phyloP scores from a whole-genome alignment of 345 rosid species.

The Syzygium jambos region DNA sequence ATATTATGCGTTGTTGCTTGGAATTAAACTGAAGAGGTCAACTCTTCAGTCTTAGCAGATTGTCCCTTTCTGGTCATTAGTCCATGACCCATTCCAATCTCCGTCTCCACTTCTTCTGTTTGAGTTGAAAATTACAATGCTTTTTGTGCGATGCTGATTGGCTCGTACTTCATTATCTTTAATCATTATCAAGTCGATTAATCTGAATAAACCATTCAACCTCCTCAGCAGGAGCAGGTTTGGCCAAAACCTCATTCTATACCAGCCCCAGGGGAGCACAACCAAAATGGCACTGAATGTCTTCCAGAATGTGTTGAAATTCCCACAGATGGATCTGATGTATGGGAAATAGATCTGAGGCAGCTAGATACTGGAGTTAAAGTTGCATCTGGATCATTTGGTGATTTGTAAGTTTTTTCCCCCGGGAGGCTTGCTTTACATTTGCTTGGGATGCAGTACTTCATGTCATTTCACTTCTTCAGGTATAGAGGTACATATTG shows the following conservation, averaged over 20 bases:
- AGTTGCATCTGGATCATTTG: constrained; percentile 83
- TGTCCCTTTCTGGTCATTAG: neutral
- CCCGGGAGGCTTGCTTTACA: neutral
- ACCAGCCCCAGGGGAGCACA: constrained; percentile 25
- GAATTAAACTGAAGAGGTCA: neutral
- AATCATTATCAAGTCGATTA: neutral
- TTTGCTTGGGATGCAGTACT: neutral
- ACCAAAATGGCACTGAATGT: constrained; percentile 27
- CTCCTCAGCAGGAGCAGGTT: constrained; percentile 49
- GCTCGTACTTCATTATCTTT: neutral
- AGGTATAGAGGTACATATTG: constrained; percentile 83
- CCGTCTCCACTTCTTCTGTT: neutral
- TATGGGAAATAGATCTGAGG: constrained; percentile 84
- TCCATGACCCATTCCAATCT: neutral
- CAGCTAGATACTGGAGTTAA: constrained; percentile 67
- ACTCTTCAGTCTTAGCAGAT: neutral
- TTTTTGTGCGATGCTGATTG: neutral
- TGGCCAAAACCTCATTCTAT: constrained; percentile 31
- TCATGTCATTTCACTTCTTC: constrained; percentile 5
- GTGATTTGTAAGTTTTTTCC: constrained; percentile 66
- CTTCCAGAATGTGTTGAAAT: constrained; percentile 60
- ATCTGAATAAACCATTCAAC: neutral
- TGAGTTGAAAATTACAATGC: neutral
- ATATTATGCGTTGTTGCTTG: neutral
- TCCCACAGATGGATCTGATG: constrained; percentile 92